Percentiles rank a stretch among this genome's conserved stretches.
These are phyloP conservation scores for Wickerhamia fluorescens DNA, from an alignment of 805 yeast genomes.

Conservation along the genomic window DNA sequence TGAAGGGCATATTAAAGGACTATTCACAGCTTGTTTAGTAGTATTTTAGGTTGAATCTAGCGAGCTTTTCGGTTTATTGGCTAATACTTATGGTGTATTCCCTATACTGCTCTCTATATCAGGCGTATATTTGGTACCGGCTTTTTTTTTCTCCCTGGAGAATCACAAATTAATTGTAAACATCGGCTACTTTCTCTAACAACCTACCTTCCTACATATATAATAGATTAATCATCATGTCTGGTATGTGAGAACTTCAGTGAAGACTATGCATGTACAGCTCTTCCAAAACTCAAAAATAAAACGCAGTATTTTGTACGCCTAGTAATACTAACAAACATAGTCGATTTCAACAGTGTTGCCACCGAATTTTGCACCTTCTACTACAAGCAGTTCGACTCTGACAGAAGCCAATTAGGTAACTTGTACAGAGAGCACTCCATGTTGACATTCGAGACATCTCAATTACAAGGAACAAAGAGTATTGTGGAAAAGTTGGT, in stretches of 20 bases:
- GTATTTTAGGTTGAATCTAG: not conserved
- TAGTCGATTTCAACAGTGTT: slow-evolving; percentile 40
- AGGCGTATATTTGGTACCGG: not conserved
- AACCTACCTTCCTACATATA: no score
- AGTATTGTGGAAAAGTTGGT: slow-evolving; percentile 87
- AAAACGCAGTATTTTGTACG: slow-evolving; percentile 1
- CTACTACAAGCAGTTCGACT: slow-evolving; percentile 91
- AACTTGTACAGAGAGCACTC: slow-evolving; percentile 94
- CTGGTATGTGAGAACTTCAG: no score
- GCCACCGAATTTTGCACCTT: slow-evolving; percentile 83
- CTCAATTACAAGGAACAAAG: slow-evolving; percentile 92
- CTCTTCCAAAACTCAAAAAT: no score
- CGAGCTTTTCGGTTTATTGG: not conserved
- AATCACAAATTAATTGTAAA: no score
- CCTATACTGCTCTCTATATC: no score
- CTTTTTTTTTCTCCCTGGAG: not conserved
- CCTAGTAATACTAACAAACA: slow-evolving; percentile 3
- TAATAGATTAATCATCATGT: no score
- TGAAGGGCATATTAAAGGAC: slow-evolving; percentile 92
- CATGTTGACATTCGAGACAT: slow-evolving; percentile 93
- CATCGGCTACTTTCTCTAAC: no score
- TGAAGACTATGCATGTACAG: no score
- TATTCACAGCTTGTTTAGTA: slow-evolving; percentile 41
- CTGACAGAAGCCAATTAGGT: slow-evolving; percentile 87
- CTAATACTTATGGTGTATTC: slow-evolving; percentile 1